Evolutionary conservation across 2,329 filamentous ascomycete genomes (phyloP).

Genomic region (Stemphylium beticola): DNA sequence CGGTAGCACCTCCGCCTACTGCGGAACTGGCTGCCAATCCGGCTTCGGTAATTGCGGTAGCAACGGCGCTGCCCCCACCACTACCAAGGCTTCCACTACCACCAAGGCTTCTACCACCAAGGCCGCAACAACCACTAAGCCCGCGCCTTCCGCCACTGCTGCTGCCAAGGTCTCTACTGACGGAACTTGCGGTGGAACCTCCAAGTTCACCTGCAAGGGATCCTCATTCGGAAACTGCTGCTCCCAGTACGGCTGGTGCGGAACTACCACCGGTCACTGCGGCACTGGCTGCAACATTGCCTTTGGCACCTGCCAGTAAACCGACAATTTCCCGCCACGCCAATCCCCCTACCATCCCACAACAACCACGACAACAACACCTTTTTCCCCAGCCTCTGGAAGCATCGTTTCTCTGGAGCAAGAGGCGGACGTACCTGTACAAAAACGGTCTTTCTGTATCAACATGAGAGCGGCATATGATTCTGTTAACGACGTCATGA

Average conservation of each 20-base stretch:
- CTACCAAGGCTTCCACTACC: too few relatives aligned
- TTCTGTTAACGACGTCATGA: constrained; percentile 1
- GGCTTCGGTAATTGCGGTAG: constrained; percentile 35
- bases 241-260: constrained; percentile 51
- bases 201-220: constrained; percentile 49
- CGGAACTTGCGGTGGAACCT: constrained; percentile 29
- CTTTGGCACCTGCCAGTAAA: constrained; percentile 42
- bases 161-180: constrained; percentile 26
- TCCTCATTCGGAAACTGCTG: constrained; percentile 56
- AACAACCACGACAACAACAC: background rate
- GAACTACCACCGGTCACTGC: constrained; percentile 37
- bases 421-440: background rate
- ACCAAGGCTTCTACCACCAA: too few relatives aligned
- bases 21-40: constrained; percentile 39
- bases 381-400: background rate
- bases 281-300: constrained; percentile 40
- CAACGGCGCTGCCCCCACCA: constrained; percentile 5
- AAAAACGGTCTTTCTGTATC: background rate
- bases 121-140: constrained; percentile 5
- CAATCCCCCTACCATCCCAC: background rate
- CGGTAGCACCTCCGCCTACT: constrained; percentile 31
- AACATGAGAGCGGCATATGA: background rate
- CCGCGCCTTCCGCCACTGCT: constrained; percentile 10
- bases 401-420: background rate
- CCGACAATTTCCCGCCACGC: constrained; percentile 29